A percentile compares a stretch with the other conserved stretches of the same genome.
These are phyloP conservation scores for Populus hybrid DNA, from an alignment of 441 rosid species.

Conservation along the genomic window DNA sequence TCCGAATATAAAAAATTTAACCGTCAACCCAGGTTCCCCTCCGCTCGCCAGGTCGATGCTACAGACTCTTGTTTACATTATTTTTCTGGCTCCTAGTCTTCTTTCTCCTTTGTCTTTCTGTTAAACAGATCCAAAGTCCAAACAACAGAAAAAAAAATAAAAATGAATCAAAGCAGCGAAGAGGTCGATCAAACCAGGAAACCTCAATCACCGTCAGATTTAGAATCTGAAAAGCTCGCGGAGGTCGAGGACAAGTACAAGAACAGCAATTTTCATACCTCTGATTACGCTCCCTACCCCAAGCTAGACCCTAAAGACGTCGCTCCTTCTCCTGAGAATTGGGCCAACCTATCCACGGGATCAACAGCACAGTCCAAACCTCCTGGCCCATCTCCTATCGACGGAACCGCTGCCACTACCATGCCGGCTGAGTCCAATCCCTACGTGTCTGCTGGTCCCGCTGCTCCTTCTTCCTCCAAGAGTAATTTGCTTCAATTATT, in stretches of 20 bases:
- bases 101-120: too few species aligned
- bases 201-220: conserved; percentile 10
- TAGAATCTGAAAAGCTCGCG: conserved; percentile 16
- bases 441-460: conserved; percentile 66
- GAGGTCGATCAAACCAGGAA: conserved; percentile 9
- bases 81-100: too few species aligned
- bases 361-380: conserved; percentile 16
- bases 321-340: conserved; percentile 52
- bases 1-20: background rate
- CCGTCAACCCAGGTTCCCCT: background rate
- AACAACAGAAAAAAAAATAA: background rate
- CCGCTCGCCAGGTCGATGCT: background rate
- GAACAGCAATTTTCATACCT: conserved; percentile 31
- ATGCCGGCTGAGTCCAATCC: conserved; percentile 91
- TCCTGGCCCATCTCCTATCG: conserved; percentile 34
- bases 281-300: conserved; percentile 91
- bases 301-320: conserved; percentile 72
- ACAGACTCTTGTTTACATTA: background rate
- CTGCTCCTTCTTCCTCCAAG: conserved; percentile 34
- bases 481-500: conserved; percentile 21
- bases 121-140: background rate
- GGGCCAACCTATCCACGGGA: conserved; percentile 32
- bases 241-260: background rate
- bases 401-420: conserved; percentile 51
- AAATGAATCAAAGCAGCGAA: background rate